Conservation (phyloP, 768 basidiomycete genomes). For the Candolleomyces efflorescens region DNA sequence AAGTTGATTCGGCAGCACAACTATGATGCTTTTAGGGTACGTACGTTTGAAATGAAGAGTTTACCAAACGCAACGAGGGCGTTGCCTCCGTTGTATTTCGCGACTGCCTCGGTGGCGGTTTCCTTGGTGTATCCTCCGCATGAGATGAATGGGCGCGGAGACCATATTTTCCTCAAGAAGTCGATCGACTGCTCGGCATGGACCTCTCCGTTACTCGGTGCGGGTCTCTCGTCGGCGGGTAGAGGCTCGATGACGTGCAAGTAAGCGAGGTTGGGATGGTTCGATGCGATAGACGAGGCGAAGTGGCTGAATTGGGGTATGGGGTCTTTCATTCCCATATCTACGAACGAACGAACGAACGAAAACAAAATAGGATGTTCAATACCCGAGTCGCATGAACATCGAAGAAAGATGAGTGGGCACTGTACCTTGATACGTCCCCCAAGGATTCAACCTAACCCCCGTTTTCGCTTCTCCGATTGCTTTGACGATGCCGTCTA, state of each 20-base stretch:
- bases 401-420: conserved; percentile 6
- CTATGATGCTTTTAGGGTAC: too few relatives aligned
- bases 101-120: conserved; percentile 29
- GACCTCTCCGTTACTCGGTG: conserved; percentile 4
- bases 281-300: conserved; percentile 31
- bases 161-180: conserved; percentile 44
- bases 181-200: conserved; percentile 33
- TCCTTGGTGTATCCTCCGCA: conserved; percentile 43
- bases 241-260: conserved; percentile 46
- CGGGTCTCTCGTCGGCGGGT: conserved; percentile 1
- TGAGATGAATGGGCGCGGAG: conserved; percentile 32
- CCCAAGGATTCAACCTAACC: conserved; percentile 58
- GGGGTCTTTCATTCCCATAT: conserved; percentile 53
- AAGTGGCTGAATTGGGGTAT: conserved; percentile 51
- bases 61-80: conserved; percentile 27
- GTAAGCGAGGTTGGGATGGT: conserved; percentile 45
- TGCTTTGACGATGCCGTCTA: conserved; percentile 44
- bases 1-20: too few relatives aligned
- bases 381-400: too few relatives aligned
- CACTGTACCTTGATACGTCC: conserved; percentile 29
- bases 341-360: conserved; percentile 17
- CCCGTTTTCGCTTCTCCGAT: conserved; percentile 52
- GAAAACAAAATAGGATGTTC: too few relatives aligned
- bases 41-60: conserved; percentile 28
- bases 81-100: conserved; percentile 8